These are phyloP conservation scores for Fraxinus xanthoxyloides DNA, from an alignment of 305 asterid species.

Conservation along the genomic window DNA sequence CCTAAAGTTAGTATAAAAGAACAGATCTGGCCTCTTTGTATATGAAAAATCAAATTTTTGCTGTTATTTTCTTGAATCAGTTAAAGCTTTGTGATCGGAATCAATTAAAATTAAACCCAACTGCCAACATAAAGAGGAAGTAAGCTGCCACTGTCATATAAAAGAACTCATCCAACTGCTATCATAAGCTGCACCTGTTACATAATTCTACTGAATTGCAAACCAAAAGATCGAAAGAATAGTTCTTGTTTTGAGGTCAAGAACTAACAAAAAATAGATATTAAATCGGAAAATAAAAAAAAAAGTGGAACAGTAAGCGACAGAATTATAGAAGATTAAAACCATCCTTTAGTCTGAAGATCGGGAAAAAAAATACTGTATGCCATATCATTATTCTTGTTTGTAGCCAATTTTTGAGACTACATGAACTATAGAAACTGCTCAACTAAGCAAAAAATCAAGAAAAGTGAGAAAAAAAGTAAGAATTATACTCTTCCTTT, in stretches of 20 bases:
- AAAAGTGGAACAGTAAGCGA: neutral
- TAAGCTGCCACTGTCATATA: neutral
- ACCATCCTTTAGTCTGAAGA: neutral
- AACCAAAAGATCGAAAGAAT: neutral
- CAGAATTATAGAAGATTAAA: neutral
- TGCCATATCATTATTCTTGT: neutral
- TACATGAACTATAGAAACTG: slow-evolving; percentile 6
- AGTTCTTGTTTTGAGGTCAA: neutral
- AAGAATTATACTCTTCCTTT: neutral
- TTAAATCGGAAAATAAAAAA: neutral
- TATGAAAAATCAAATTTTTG: neutral
- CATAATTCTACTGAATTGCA: neutral
- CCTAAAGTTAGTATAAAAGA: neutral
- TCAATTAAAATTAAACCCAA: neutral
- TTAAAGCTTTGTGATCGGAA: neutral
- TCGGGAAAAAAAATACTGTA: neutral
- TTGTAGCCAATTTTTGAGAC: neutral
- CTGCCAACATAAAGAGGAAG: neutral
- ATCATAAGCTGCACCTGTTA: neutral
- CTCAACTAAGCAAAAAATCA: slow-evolving; percentile 50
- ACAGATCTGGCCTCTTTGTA: neutral
- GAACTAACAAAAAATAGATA: neutral
- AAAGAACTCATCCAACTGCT: neutral
- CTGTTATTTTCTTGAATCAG: neutral
- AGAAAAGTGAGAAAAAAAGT: neutral